A percentile compares a stretch with the other conserved stretches of the same genome.
Conservation (phyloP, 768 basidiomycete genomes). For the Strobilomyces dryophilus region DNA sequence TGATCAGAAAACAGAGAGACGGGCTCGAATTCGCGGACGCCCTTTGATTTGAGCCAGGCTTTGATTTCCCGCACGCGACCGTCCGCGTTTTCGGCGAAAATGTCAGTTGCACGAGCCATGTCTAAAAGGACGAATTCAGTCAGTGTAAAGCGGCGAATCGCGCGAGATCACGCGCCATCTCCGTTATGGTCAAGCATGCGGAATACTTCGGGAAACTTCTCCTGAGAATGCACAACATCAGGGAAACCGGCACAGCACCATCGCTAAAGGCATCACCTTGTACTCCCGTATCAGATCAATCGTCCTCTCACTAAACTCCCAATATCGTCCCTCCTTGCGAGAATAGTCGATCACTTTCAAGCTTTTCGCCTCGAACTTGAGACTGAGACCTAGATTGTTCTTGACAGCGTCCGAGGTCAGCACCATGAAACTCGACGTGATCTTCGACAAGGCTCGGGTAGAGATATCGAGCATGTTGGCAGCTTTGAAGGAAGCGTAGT, state of each 20-base stretch:
- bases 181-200: constrained; percentile 61
- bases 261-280: constrained; percentile 43
- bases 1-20: constrained; percentile 92
- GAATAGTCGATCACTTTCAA: constrained; percentile 93
- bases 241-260: background rate
- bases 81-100: constrained; percentile 61
- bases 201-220: constrained; percentile 83
- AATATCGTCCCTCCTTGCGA: constrained; percentile 73
- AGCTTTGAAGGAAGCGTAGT: constrained; percentile 76
- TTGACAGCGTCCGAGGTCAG: constrained; percentile 71
- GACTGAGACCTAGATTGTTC: constrained; percentile 85
- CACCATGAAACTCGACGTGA: constrained; percentile 93
- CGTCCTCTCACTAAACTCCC: constrained; percentile 94
- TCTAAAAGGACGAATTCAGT: constrained; percentile 42
- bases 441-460: constrained; percentile 77
- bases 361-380: constrained; percentile 94
- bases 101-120: constrained; percentile 61
- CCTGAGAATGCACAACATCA: constrained; percentile 34
- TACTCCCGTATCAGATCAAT: constrained; percentile 79
- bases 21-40: constrained; percentile 86
- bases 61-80: constrained; percentile 72
- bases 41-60: constrained; percentile 80
- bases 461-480: constrained; percentile 72
- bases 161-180: constrained; percentile 46
- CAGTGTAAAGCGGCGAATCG: background rate